A percentile compares a stretch with the other conserved stretches of the same genome.
Evolutionary conservation across 2,329 filamentous ascomycete species (phyloP).

Genomic region (Nigrospora osmanthi): DNA sequence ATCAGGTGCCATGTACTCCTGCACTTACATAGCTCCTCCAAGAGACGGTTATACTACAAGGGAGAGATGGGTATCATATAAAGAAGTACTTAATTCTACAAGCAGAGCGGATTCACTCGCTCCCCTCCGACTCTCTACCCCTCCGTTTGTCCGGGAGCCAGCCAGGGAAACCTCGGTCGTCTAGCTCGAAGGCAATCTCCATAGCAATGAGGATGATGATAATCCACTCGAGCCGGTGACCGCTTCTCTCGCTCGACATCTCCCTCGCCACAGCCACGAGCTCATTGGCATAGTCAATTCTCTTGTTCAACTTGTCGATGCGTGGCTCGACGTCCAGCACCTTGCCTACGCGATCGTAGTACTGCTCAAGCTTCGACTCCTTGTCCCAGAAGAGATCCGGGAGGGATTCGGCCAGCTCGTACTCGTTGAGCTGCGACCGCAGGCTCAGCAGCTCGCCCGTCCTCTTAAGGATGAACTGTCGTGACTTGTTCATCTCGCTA

Average conservation of each 20-base stretch:
- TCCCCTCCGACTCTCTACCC: too few relatives aligned
- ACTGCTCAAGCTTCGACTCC: conserved; percentile 83
- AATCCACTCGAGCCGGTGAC: conserved; percentile 83
- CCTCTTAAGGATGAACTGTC: conserved; percentile 81
- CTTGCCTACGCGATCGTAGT: conserved; percentile 88
- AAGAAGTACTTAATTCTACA: too few relatives aligned
- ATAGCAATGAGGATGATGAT: conserved; percentile 92
- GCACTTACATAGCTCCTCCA: too few relatives aligned
- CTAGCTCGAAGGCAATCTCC: conserved; percentile 81
- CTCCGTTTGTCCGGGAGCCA: too few relatives aligned
- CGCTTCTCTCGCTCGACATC: conserved; percentile 83
- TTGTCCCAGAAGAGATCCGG: conserved; percentile 98
- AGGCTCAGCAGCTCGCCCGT: conserved; percentile 87
- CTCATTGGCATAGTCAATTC: conserved; percentile 96
- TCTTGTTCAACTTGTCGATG: conserved; percentile 88
- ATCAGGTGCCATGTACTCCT: too few relatives aligned
- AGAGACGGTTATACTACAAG: too few relatives aligned
- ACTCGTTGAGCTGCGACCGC: conserved; percentile 89
- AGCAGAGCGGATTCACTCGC: too few relatives aligned
- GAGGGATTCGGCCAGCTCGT: conserved; percentile 90
- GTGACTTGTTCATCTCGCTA: conserved; percentile 59
- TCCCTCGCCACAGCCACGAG: conserved; percentile 86
- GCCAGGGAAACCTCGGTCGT: too few relatives aligned
- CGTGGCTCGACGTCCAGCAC: conserved; percentile 86
- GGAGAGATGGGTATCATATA: too few relatives aligned